Conservation (phyloP, 768 basidiomycete genomes). For the Mycena chlorophos region DNA sequence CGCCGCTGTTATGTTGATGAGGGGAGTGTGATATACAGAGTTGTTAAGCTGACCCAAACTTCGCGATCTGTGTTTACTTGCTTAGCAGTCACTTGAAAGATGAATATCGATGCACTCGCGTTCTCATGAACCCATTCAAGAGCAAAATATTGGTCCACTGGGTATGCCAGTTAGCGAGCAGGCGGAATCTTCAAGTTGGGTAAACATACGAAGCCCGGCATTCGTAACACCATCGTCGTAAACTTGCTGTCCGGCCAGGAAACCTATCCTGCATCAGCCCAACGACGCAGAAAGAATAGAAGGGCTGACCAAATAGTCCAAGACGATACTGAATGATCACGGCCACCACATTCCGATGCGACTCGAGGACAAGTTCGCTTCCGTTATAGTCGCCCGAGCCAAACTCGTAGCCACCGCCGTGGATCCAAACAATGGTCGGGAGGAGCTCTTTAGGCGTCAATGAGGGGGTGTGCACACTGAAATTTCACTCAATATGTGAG, state of each 20-base stretch:
- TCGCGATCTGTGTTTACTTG: conserved; percentile 1
- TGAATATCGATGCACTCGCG: neutral
- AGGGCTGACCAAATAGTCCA: neutral
- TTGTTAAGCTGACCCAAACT: neutral
- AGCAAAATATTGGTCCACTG: conserved; percentile 22
- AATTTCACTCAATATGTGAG: too few relatives aligned
- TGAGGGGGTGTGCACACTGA: too few relatives aligned
- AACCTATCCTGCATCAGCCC: conserved; percentile 13
- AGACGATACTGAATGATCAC: conserved; percentile 13
- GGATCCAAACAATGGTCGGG: conserved; percentile 24
- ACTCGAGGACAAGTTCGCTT: conserved; percentile 14
- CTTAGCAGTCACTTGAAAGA: conserved; percentile 21
- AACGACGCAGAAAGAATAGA: neutral
- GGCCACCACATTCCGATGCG: conserved; percentile 14
- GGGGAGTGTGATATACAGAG: neutral
- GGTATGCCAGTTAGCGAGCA: neutral
- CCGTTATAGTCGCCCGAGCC: conserved; percentile 15
- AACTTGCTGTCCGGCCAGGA: conserved; percentile 28
- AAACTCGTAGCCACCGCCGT: conserved; percentile 18
- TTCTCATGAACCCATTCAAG: conserved; percentile 20
- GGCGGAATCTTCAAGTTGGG: too few relatives aligned
- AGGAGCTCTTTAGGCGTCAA: conserved; percentile 1
- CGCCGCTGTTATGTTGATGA: conserved; percentile 32
- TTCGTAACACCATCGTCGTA: conserved; percentile 28
- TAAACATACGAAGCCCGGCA: conserved; percentile 29